Conservation (phyloP, 306 rosid genomes). For the Luffa acutangula region DNA sequence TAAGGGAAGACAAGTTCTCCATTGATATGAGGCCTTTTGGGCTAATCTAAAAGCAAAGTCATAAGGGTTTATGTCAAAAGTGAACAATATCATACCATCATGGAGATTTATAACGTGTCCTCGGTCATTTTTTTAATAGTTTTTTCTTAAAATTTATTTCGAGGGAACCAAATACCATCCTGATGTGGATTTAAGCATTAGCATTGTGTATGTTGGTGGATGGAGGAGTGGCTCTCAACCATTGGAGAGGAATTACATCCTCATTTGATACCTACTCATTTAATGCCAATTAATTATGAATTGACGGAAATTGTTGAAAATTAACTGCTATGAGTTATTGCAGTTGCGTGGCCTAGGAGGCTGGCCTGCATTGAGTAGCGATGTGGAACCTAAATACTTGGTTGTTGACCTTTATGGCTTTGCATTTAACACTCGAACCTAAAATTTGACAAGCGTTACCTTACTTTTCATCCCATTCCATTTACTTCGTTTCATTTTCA, state of each 20-base stretch:
- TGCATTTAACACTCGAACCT: background rate
- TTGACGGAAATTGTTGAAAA: background rate
- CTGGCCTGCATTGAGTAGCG: background rate
- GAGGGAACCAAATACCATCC: background rate
- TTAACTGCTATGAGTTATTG: background rate
- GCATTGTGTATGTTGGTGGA: background rate
- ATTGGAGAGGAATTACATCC: background rate
- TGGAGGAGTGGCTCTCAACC: background rate
- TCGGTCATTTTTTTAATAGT: too few species aligned
- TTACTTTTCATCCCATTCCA: background rate
- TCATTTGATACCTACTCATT: background rate
- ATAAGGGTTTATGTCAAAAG: too few species aligned
- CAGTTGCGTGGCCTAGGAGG: background rate
- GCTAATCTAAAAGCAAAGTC: too few species aligned
- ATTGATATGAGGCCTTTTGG: too few species aligned
- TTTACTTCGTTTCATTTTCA: too few species aligned
- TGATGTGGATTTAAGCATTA: background rate
- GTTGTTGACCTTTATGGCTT: background rate
- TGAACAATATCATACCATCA: too few species aligned
- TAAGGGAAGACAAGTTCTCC: too few species aligned
- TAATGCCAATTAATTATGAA: background rate
- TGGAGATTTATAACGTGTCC: too few species aligned
- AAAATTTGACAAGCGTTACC: background rate
- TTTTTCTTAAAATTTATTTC: background rate
- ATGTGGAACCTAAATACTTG: background rate